Conservation (phyloP, 2,329 filamentous ascomycete species). For the Incumbomyces lentus region DNA sequence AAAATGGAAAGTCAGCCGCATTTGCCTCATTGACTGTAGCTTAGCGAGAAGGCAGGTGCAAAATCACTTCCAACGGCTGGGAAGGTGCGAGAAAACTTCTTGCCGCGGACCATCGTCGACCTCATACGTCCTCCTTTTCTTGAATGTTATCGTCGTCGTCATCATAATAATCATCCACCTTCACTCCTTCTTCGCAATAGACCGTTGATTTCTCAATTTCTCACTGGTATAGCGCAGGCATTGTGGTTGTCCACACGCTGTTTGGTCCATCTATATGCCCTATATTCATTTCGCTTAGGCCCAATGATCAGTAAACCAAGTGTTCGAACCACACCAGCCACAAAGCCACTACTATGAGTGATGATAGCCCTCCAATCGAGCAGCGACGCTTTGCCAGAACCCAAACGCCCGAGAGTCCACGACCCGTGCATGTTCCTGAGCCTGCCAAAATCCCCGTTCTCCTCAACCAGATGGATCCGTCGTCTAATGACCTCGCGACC, state of each 20-base stretch:
- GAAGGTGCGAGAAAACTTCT: slow-evolving; percentile 1
- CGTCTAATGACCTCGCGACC: slow-evolving; percentile 57
- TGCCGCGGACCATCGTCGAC: neutral
- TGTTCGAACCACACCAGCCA: neutral
- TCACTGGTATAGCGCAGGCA: neutral
- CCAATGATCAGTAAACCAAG: neutral
- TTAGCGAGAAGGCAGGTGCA: too few species aligned
- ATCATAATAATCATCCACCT: neutral
- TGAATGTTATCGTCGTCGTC: neutral
- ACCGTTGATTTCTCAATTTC: neutral
- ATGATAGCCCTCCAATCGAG: slow-evolving; percentile 18
- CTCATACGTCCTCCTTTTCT: neutral
- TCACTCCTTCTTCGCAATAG: neutral
- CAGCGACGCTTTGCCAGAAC: slow-evolving; percentile 49
- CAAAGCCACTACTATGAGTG: slow-evolving; percentile 14
- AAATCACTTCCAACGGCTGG: neutral
- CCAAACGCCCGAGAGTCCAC: slow-evolving; percentile 60
- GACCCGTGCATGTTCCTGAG: slow-evolving; percentile 57
- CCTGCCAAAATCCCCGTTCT: slow-evolving; percentile 60
- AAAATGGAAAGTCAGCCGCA: neutral
- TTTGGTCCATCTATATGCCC: neutral
- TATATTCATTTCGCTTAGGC: neutral
- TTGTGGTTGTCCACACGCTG: neutral
- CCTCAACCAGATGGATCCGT: slow-evolving; percentile 60
- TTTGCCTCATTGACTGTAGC: neutral